Percentiles rank a stretch among this genome's conserved stretches.
Evolutionary conservation across 331 rosid species (phyloP).

Genomic region (Phaseolus coccineus): DNA sequence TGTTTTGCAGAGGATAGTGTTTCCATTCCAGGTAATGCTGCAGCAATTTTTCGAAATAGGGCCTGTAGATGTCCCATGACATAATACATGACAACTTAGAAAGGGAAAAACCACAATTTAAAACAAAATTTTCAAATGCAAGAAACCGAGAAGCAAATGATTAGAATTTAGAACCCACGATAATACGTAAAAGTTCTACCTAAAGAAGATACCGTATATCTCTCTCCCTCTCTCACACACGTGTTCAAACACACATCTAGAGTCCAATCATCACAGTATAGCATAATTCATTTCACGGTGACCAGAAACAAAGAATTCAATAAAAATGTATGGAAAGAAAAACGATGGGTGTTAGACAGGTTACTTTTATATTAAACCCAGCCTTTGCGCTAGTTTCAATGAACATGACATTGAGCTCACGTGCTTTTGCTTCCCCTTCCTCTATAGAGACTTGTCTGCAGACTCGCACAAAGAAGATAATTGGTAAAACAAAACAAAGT

Average conservation of each 20-base stretch:
- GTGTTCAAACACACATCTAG: background rate
- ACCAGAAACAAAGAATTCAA: constrained; percentile 9
- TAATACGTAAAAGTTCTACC: background rate
- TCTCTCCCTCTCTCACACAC: too few relatives aligned
- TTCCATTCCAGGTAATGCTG: constrained; percentile 95
- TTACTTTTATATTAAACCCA: constrained; percentile 90
- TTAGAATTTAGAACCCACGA: background rate
- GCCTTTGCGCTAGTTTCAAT: constrained; percentile 94
- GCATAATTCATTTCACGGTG: constrained; percentile 23
- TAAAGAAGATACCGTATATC: background rate
- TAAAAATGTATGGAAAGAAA: constrained; percentile 13
- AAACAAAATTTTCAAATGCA: background rate
- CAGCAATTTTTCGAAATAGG: constrained; percentile 86
- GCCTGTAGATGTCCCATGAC: constrained; percentile 55
- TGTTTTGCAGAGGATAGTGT: constrained; percentile 85
- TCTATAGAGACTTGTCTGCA: constrained; percentile 89
- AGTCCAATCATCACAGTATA: constrained; percentile 1
- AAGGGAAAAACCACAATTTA: constrained; percentile 1
- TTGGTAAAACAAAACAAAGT: constrained; percentile 18
- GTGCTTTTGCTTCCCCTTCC: constrained; percentile 93
- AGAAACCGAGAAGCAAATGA: background rate
- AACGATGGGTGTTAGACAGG: background rate
- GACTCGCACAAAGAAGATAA: constrained; percentile 35
- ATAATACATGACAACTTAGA: background rate
- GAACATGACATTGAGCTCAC: constrained; percentile 83